phyloP scores from a whole-genome alignment of 1,139 yeast genomes.

The Candida anutae region DNA sequence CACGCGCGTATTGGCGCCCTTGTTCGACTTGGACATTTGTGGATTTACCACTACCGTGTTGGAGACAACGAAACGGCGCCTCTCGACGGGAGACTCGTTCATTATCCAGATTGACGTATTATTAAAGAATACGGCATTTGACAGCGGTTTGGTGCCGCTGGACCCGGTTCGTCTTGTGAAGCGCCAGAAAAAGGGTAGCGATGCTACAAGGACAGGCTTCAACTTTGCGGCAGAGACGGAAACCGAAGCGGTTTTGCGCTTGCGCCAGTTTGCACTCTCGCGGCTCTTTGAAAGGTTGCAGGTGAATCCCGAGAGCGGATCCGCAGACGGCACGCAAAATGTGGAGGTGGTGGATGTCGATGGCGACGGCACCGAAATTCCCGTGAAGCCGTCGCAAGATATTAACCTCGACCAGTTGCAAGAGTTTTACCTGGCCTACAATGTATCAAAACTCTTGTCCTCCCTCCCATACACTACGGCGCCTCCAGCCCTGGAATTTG shows the following conservation, averaged over 20 bases:
- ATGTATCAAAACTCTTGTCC: slow-evolving; percentile 40
- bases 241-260: slow-evolving; percentile 44
- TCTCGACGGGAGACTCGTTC: slow-evolving; percentile 70
- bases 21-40: slow-evolving; percentile 51
- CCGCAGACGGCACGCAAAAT: slow-evolving; percentile 2
- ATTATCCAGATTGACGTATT: slow-evolving; percentile 57
- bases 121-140: slow-evolving; percentile 47
- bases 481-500: slow-evolving; percentile 53
- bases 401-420: slow-evolving; percentile 68
- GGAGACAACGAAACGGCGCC: slow-evolving; percentile 44
- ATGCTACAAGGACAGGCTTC: slow-evolving; percentile 9
- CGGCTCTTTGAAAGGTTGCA: slow-evolving; percentile 45
- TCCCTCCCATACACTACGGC: slow-evolving; percentile 52
- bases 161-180: slow-evolving; percentile 3
- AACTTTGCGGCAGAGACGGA: slow-evolving; percentile 41
- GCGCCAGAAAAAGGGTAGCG: slow-evolving; percentile 10
- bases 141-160: too few relatives aligned
- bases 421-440: slow-evolving; percentile 63
- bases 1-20: slow-evolving; percentile 61
- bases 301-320: slow-evolving; percentile 7
- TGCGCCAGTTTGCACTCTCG: slow-evolving; percentile 51
- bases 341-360: slow-evolving; percentile 6
- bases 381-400: slow-evolving; percentile 27
- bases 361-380: slow-evolving; percentile 8
- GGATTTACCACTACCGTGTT: slow-evolving; percentile 52